Evolutionary conservation across 192 early-diverging fungal genomes (phyloP), one percentile per base, ranked within the genome.

Genomic region (Gigaspora rosea): DNA sequence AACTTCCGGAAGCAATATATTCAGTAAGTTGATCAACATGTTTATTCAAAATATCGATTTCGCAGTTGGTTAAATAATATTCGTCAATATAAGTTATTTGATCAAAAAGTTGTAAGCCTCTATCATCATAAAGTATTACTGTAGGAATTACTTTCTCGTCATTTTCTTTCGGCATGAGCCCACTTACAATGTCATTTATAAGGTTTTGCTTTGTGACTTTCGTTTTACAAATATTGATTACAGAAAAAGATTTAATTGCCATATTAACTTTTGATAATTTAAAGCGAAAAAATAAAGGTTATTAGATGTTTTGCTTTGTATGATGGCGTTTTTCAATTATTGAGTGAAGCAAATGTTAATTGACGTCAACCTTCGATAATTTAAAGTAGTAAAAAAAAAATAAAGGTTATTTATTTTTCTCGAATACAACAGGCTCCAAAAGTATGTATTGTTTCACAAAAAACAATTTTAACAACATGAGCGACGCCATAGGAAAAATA

Each of bases 11-110:
- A 1, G 86, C 82, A 15, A 94, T 88, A 35, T 92, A 80, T 15
- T 83, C 85, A 1, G 86, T 82, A 73, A 98, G 87, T 52, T 89
- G 86, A 47, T 88, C 83, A 7, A 84, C 88, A 27, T 90, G 79
- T 5, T 83, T 81, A 36, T 85, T 78, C 59, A 98, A 83, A 69
- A 98, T 91, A n/a, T 95, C 88, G 33, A 92, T 90, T 81, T 98
- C 96, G 54, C 92, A 90, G 52, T 90, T 82, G 12, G 94, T 95
- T 77, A 96, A 82, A 80, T 98, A 96, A 78, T 98, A 98, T 68
- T 95, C 94, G 13, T 90, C 80, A 41, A 90, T 74, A 66, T 96
- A 93, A 0, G 95, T 97, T 77, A 98, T 96, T 66, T 92, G 82
- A 84, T 97, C 96, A 86, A 94, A 98, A 41, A 94, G 85, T 64